Base-by-base conservation (phyloP, 495 filamentous ascomycete species). In the Penicillium salamii region DNA sequence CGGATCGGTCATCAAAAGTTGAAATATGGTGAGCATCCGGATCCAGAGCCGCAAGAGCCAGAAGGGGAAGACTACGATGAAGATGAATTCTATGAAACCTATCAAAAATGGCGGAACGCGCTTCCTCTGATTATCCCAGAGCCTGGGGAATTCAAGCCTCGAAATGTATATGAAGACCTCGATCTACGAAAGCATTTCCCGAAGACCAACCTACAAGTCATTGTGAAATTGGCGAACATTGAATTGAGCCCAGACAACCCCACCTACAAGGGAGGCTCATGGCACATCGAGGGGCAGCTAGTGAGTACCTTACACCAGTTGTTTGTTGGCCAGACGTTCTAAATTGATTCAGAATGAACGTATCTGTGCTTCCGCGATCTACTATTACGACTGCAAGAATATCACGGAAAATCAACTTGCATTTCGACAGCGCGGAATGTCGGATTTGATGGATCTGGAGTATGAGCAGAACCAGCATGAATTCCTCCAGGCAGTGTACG, bases 141-240 rank as follows among this genome's bases (percentile, higher is more conserved):
- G 29, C 71, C 71, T 33, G 46, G 46, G 1, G 31, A 46, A n/a
- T 31, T 23, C 7, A 23, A 24, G 12, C 2, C 21, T 3, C 8
- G 24, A 15, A 6, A 13, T 18, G n/a, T 39, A 9, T 28, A 26
- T 3, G 32, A 12, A 14, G 4, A 1, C 9, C 1, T 75, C n/a
- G 41, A 68, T 39, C 58, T 78, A 1, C 52, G 49, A 6, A 40
- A 63, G 14, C 13, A 60, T 1, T 74, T 63, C 37, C 21, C 15
- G 4, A 35, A 65, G 13, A 28, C 52, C 0, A 76, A 74, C 0
- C 61, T 87, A 0, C 84, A 88, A 53, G 68, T 87, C 4, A 84
- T 87, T 49, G 75, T 86, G 47, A 87, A 87, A 52, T 55, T 88
- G 4, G 76, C 78, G 6, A 81, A 78, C 49, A 86, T 87, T 44